Conservation (phyloP, 176 grass and related monocot species). For the Avena sativa region DNA sequence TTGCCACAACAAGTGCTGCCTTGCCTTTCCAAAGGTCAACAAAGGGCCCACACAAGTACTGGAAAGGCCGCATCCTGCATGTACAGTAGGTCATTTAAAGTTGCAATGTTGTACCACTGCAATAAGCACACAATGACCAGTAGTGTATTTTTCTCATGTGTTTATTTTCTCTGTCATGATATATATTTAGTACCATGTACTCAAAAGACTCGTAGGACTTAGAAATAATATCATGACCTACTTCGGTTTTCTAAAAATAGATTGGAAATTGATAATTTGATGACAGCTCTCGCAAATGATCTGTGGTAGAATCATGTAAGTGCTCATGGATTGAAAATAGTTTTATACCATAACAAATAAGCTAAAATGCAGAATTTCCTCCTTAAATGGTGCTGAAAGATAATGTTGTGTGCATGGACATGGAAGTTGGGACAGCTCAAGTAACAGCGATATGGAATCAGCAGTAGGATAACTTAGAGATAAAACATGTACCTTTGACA, state of each 20-base stretch:
- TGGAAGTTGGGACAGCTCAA: neutral
- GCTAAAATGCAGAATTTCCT: neutral
- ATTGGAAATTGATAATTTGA: neutral
- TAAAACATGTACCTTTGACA: conserved; percentile 67
- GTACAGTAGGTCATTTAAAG: neutral
- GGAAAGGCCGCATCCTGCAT: neutral
- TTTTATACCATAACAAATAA: neutral
- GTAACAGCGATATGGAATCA: conserved; percentile 17
- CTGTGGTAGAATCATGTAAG: neutral
- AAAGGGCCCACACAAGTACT: neutral
- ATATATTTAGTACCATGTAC: conserved; percentile 14
- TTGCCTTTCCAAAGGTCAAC: neutral
- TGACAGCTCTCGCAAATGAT: conserved; percentile 13
- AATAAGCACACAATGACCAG: neutral
- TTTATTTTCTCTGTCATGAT: neutral
- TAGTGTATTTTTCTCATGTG: neutral
- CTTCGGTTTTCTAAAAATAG: neutral
- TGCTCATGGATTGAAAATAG: conserved; percentile 9
- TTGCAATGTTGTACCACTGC: neutral
- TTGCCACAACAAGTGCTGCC: neutral
- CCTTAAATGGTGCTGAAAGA: neutral
- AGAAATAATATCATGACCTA: neutral
- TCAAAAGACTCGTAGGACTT: neutral
- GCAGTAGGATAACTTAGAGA: conserved; percentile 28
- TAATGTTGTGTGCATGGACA: neutral